Evolutionary conservation across 345 rosid species (phyloP), one percentile per base, ranked within the genome.

Genomic region (Combretum micranthum): DNA sequence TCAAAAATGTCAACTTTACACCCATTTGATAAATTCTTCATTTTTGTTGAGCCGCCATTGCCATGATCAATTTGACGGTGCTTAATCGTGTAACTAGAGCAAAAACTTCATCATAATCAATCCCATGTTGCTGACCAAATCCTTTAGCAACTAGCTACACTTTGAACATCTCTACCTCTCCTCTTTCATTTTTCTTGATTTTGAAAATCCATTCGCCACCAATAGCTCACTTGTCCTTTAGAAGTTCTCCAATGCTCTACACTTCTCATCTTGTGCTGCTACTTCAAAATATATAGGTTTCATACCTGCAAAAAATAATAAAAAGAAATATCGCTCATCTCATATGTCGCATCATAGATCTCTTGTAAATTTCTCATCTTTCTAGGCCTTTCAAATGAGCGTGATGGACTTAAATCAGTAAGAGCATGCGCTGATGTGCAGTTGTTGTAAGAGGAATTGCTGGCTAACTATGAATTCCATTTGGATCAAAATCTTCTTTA

Each of bases 1-100:
- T 57, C 12, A 65, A 3, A 58, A 65, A 65, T 14, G 58, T 13
- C 21, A 21, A 44, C 18, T 65, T 49, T 20, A 65, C 2, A 53
- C 52, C 59, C 47, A 42, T 0, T 18, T 57, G 50, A 21, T 42
- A 32, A 21, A 65, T 50, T 11, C 12, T 22, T 57, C 44, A 58
- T 7, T 25, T 4, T 51, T 57, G n/a, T 50, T 50, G 39, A 3
- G 44, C 14, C 6, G 50, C 52, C 16, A 44, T 11, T 5, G 44
- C 32, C 39, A 65, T 49, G 5, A 65, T 16, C 17, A 52, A 7
- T 44, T 44, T 50, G 8, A 65, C 44, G 14, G 15, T 65, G 25
- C 58, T 0, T 26, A 58, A 18, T 0, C 32, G 39, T 0, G 56
- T 57, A 13, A 65, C 44, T 2, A 20, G 64, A 15, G 53, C 20